Conservation (phyloP, 176 grass and related monocot species). For the barley (Hordeum vulgare) region MorexV3_pseudomolecules_assembly NC_058523.1:100020119-100020618, state of each 20-base stretch:
- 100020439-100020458: slow-evolving; percentile 87
- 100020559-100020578: not conserved
- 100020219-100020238: slow-evolving; percentile 70
- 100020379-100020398: too few relatives aligned
- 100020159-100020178: slow-evolving; percentile 59
- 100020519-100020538: slow-evolving; percentile 1
- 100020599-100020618: not conserved
- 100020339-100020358: too few relatives aligned
- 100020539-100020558: not conserved
- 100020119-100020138: slow-evolving; percentile 66
- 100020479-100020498: not conserved
- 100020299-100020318: slow-evolving; percentile 67
- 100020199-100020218: slow-evolving; percentile 82
- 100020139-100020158: slow-evolving; percentile 87
- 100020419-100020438: slow-evolving; percentile 97
- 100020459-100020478: not conserved
- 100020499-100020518: not conserved
- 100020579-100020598: not conserved
- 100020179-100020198: slow-evolving; percentile 44
- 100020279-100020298: slow-evolving; percentile 80
- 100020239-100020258: slow-evolving; percentile 80
- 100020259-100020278: slow-evolving; percentile 55
- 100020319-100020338: not conserved
- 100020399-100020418: slow-evolving; percentile 54
- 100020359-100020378: not conserved